These are phyloP conservation scores for Cladosporium colombiae DNA, from an alignment of 2,329 filamentous ascomycete species.

Conservation along the genomic window DNA sequence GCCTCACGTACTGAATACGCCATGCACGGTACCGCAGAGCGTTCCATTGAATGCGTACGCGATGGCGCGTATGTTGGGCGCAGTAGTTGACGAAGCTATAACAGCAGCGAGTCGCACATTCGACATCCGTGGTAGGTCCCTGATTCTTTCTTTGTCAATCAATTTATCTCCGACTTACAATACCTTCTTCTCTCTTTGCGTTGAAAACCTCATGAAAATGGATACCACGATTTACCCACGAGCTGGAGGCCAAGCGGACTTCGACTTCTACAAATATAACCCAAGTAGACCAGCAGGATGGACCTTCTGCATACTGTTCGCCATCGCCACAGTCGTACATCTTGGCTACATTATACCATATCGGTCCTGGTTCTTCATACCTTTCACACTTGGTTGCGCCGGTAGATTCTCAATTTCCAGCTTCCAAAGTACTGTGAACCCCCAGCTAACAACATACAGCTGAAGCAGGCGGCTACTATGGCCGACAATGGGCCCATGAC, in stretches of 20 bases:
- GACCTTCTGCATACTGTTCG: background rate
- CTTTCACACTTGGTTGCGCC: conserved; percentile 40
- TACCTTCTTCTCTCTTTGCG: background rate
- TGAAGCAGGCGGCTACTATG: conserved; percentile 45
- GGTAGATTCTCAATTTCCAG: conserved; percentile 31
- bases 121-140: background rate
- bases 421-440: background rate
- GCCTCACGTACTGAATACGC: background rate
- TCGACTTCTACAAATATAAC: conserved; percentile 9
- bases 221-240: background rate
- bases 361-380: conserved; percentile 41
- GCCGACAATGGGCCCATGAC: conserved; percentile 42
- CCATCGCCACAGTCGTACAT: background rate
- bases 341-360: conserved; percentile 5
- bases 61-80: background rate
- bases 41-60: background rate
- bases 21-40: background rate
- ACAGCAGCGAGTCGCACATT: background rate
- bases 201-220: background rate
- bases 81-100: background rate
- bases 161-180: background rate
- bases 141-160: background rate
- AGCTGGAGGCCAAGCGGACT: background rate
- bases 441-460: conserved; percentile 29
- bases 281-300: background rate